phyloP scores from a whole-genome alignment of 2,329 filamentous ascomycete species.

The Hysterium pulicare region DNA sequence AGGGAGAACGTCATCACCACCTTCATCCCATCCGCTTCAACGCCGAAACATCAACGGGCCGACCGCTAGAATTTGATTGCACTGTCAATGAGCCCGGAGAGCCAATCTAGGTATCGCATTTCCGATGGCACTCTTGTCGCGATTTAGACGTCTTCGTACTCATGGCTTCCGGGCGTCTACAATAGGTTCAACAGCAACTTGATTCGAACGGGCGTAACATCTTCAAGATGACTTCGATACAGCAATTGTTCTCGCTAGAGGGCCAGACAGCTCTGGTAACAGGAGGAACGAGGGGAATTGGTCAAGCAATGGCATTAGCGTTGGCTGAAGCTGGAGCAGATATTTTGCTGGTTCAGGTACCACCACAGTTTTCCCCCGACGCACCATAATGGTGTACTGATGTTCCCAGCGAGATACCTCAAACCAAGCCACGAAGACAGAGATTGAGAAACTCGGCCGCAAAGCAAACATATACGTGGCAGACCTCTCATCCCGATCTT shows the following conservation, averaged over 20 bases:
- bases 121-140: slow-evolving; percentile 2
- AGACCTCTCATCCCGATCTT: slow-evolving; percentile 61
- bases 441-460: slow-evolving; percentile 63
- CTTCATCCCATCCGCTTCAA: background rate
- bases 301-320: slow-evolving; percentile 50
- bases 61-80: no score
- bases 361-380: slow-evolving; percentile 2
- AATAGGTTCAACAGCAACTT: slow-evolving; percentile 4
- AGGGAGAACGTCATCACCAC: background rate
- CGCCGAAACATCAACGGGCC: background rate
- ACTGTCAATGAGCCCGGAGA: background rate
- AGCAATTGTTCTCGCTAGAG: slow-evolving; percentile 48
- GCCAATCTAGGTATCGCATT: background rate
- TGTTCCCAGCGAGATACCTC: slow-evolving; percentile 52
- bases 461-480: slow-evolving; percentile 65
- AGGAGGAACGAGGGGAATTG: slow-evolving; percentile 50
- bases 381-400: background rate
- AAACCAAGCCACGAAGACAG: slow-evolving; percentile 56
- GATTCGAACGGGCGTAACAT: slow-evolving; percentile 17
- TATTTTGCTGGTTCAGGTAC: slow-evolving; percentile 49
- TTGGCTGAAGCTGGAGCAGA: slow-evolving; percentile 51
- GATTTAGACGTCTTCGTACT: background rate
- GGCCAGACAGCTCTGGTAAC: slow-evolving; percentile 50
- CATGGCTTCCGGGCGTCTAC: slow-evolving; percentile 8
- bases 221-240: slow-evolving; percentile 32